Base-by-base conservation (phyloP, 208 protist species). In the Leishmania lainsoni region DNA sequence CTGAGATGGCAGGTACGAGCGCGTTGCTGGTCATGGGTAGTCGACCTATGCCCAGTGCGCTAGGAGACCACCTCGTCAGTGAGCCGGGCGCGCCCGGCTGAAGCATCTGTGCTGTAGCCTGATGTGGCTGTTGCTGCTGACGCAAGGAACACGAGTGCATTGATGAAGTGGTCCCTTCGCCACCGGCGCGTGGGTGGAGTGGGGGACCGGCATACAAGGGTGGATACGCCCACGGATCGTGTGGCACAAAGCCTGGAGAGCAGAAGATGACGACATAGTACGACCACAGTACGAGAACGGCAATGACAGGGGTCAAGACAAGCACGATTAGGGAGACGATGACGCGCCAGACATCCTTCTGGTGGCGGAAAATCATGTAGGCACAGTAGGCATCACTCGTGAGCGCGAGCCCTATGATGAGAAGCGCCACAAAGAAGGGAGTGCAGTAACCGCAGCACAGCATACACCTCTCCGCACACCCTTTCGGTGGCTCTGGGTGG, bases 181-280 rank as follows among this genome's bases (percentile, higher is more conserved):
- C 69, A 6, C 56, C 4, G 51, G 29, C 48, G 14, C 69, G 9
- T 52, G 16, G 29, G 35, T 59, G 59, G 6, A 51, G 69, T 39
- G 73, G 66, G 0, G 69, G 73, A 1, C 68, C 80, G 29, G 29
- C 80, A 69, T 90, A 94, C 14, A 5, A 22, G 8, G 91, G 91
- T 5, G 81, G 83, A 72, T 92, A 76, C 83, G 68, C 29, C 91
- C 93, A 96, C 51, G 84, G 72, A 0, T 85, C 79, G 1, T 26
- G 77, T 0, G 87, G 83, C 48, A 96, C 93, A 61, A 90, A 95
- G 20, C 93, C 93, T 0, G 91, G 91, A 26, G 81, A 14, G 45
- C 86, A 91, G 71, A 89, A 90, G 59, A 95, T 76, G 66, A 91
- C 77, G 29, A 35, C 9, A 56, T 89, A 90, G 69, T 91, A 94